A percentile compares a stretch with the other conserved stretches of the same genome.
Conservation (phyloP, 1,284 basidiomycete species). For the Puccinia coronata region DNA sequence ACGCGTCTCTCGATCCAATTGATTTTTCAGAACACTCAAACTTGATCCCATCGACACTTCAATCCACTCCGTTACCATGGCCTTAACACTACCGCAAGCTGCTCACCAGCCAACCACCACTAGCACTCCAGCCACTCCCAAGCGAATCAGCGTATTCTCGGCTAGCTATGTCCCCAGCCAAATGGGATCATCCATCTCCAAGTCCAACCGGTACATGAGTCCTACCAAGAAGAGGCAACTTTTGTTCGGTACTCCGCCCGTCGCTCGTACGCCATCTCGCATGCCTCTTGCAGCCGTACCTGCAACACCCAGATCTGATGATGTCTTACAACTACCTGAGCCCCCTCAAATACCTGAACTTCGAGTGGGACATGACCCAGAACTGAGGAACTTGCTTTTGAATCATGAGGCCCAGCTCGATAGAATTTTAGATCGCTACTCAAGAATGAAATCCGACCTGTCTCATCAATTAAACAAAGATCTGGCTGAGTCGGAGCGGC, state of each 20-base stretch:
- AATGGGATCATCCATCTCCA: neutral
- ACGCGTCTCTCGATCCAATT: no score
- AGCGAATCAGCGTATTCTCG: constrained; percentile 24
- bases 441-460: constrained; percentile 1
- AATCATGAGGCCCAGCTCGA: constrained; percentile 26
- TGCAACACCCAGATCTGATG: constrained; percentile 11
- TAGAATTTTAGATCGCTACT: constrained; percentile 16
- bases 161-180: neutral
- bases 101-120: neutral
- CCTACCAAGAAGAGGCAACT: constrained; percentile 34
- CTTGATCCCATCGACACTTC: no score
- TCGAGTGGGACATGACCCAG: constrained; percentile 25
- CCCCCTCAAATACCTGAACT: constrained; percentile 8
- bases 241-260: constrained; percentile 22
- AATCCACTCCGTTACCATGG: neutral
- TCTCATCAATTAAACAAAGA: constrained; percentile 25
- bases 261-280: constrained; percentile 20
- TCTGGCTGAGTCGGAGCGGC: constrained; percentile 21
- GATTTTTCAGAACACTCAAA: no score
- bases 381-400: neutral
- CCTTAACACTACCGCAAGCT: neutral
- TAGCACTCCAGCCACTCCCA: constrained; percentile 9
- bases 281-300: neutral
- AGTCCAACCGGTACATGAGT: constrained; percentile 12
- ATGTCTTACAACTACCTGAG: neutral